Evolutionary conservation across 306 rosid genomes (phyloP).

Genomic region (Abrus precatorius): DNA sequence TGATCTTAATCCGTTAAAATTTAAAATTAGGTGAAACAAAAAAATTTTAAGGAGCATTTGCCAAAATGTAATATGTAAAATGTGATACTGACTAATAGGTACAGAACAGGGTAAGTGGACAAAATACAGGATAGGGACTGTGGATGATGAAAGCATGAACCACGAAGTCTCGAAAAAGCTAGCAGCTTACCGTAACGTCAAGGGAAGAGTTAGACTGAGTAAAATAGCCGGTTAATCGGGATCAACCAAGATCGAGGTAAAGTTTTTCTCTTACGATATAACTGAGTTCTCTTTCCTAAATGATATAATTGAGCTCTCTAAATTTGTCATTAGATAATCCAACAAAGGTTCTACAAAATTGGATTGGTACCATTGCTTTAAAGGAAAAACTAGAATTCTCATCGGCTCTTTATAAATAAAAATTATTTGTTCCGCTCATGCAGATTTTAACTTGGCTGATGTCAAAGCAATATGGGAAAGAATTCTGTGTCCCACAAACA

Average conservation of each 20-base stretch:
- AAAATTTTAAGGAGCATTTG: not conserved
- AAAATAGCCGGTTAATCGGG: slow-evolving; percentile 17
- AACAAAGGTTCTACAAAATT: slow-evolving; percentile 61
- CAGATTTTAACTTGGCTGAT: slow-evolving; percentile 91
- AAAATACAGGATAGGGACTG: not conserved
- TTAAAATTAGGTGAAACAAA: not conserved
- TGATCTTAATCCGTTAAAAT: not conserved
- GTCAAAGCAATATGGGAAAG: slow-evolving; percentile 87
- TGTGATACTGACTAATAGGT: not conserved
- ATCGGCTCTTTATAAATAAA: slow-evolving; percentile 44
- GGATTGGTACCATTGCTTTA: slow-evolving; percentile 47
- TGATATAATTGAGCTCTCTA: slow-evolving; percentile 19
- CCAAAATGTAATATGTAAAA: not conserved
- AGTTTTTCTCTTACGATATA: not conserved
- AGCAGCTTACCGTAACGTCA: not conserved
- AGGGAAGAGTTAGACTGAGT: slow-evolving; percentile 15
- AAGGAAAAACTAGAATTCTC: slow-evolving; percentile 30
- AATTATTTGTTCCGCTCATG: slow-evolving; percentile 59
- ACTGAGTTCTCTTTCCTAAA: not conserved
- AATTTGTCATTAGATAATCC: slow-evolving; percentile 18
- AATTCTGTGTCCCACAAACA: slow-evolving; percentile 89
- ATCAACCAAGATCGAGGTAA: slow-evolving; percentile 32
- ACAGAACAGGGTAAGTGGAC: not conserved
- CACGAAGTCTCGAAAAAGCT: not conserved
- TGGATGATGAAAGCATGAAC: not conserved